Base-by-base conservation (phyloP, 129 eudicot genomes). In the carrot (Daucus carota) region DNA sequence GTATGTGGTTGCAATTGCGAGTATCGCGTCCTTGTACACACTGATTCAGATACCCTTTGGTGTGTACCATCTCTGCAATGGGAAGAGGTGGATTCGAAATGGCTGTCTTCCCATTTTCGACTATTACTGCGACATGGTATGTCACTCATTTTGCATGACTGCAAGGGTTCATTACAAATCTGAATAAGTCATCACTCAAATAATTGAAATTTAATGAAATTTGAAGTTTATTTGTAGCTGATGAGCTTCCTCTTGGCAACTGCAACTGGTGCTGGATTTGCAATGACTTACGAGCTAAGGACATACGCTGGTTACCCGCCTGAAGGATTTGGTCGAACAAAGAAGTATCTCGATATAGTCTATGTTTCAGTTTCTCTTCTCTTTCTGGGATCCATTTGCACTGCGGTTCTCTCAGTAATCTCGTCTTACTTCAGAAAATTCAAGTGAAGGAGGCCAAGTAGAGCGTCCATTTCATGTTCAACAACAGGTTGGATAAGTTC, bases 11-110 rank as follows among this genome's bases (percentile, higher is more conserved):
- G 87, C 85, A 0, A 42, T 72, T 9, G 91, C 83, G 29, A 72
- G 75, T 34, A 33, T 82, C 9, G 91, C 85, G 14, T 77, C 33
- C 40, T 13, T 66, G 28, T 87, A 87, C 66, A 16, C 83, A 38
- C 70, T 84, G 78, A 41, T 87, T 72, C 91, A 87, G 72, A 74
- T 84, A 15, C 91, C 91, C 48, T 87, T 84, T 20, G 80, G 83
- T 13, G 42, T 84, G 24, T 84, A 82, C 69, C 79, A 87, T 68
- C 85, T 80, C 17, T 63, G 31, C 77, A 77, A 57, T 2, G 82
- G 75, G 74, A 82, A 84, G 87, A 84, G 86, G 81, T 71, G 74
- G 81, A 84, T 87, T 41, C 73, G 78, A 32, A 70, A 75, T 32
- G 65, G 73, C 9, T 80, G 77, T 47, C 75, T 87, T 40, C 86